These are phyloP conservation scores for Byssoonygena ceratinophila DNA, from an alignment of 2,329 filamentous ascomycete species.

Conservation along the genomic window DNA sequence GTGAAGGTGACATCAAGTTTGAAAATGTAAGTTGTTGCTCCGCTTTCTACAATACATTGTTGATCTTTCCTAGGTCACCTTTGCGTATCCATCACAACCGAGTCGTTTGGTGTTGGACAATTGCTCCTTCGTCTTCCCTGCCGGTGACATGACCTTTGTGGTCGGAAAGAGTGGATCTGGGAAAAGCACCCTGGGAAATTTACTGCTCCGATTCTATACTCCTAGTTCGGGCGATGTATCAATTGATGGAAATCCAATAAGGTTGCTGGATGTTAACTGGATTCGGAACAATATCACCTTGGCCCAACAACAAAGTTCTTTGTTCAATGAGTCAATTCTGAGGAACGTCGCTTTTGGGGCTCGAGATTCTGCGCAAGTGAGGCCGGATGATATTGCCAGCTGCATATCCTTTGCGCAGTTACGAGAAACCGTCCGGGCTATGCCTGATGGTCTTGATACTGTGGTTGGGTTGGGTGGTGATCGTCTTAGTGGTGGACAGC, in stretches of 20 bases:
- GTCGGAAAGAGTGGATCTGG: constrained; percentile 82
- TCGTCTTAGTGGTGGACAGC: constrained; percentile 72
- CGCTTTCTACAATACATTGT: background rate
- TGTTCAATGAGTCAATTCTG: constrained; percentile 73
- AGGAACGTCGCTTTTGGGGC: constrained; percentile 69
- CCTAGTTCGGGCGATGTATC: constrained; percentile 54
- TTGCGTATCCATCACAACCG: constrained; percentile 66
- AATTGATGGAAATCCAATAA: constrained; percentile 55
- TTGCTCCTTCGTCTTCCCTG: constrained; percentile 58
- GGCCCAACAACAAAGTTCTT: constrained; percentile 67
- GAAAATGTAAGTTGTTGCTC: constrained; percentile 43
- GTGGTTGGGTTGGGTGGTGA: constrained; percentile 58
- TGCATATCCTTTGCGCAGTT: constrained; percentile 61
- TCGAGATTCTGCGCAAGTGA: constrained; percentile 39
- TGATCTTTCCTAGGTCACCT: constrained; percentile 52
- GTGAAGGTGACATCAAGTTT: constrained; percentile 59
- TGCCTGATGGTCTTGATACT: constrained; percentile 64
- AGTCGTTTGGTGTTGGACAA: constrained; percentile 49
- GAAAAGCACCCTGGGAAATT: constrained; percentile 76
- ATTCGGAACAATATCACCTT: constrained; percentile 66
- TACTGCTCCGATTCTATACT: constrained; percentile 68
- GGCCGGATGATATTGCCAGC: constrained; percentile 45
- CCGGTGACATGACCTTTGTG: constrained; percentile 65
- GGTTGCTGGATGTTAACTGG: constrained; percentile 58
- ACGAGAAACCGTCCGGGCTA: constrained; percentile 52